Percentiles rank a stretch among this genome's conserved stretches.
Evolutionary conservation across 1,284 basidiomycete genomes (phyloP).

Genomic region (Cronartium ribicola): DNA sequence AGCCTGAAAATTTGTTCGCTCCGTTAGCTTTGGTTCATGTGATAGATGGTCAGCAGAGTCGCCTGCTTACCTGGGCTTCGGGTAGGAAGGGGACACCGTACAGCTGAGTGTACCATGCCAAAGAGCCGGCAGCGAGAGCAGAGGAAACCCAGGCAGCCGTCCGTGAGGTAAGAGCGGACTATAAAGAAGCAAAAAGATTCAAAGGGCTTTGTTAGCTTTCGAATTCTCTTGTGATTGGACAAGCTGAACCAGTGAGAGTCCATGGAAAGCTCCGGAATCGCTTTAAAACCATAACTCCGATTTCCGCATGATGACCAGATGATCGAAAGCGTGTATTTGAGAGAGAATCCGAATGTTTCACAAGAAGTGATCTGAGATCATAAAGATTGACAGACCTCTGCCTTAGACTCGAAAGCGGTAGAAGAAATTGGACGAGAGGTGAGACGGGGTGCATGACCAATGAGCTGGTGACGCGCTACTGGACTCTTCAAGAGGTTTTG

Average conservation of each 20-base stretch:
- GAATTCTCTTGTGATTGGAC: background rate
- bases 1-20: slow-evolving; percentile 58
- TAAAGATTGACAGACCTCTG: background rate
- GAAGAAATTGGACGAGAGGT: background rate
- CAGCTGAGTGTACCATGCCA: slow-evolving; percentile 39
- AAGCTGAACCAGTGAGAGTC: too few species aligned
- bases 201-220: background rate
- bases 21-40: background rate
- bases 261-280: too few species aligned
- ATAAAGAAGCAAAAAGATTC: background rate
- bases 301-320: background rate
- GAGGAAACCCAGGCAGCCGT: slow-evolving; percentile 33
- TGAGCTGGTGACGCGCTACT: background rate
- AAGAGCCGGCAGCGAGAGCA: slow-evolving; percentile 32
- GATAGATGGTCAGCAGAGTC: background rate
- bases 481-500: background rate
- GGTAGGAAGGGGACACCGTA: slow-evolving; percentile 37
- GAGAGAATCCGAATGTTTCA: too few species aligned
- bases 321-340: background rate
- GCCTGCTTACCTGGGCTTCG: slow-evolving; percentile 25
- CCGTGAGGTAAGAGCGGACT: slow-evolving; percentile 35
- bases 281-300: too few species aligned
- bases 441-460: background rate
- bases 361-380: background rate
- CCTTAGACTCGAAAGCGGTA: background rate